These are phyloP conservation scores for Penicillium arizonense DNA, from an alignment of 495 filamentous ascomycete genomes.

Conservation along the genomic window DNA sequence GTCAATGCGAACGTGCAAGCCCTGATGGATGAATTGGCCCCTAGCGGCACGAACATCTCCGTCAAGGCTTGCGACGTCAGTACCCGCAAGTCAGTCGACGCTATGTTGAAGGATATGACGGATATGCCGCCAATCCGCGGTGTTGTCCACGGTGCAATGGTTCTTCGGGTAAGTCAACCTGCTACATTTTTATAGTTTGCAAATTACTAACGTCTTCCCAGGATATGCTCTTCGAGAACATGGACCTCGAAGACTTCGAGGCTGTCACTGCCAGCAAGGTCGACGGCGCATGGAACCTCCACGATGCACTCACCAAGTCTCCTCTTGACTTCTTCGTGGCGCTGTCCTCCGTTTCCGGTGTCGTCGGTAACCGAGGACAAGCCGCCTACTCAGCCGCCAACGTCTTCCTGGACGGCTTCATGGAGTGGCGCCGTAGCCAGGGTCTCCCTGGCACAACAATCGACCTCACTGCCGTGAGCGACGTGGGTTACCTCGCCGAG, in stretches of 20 bases:
- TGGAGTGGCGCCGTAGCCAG: constrained; percentile 28
- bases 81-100: not conserved
- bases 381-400: constrained; percentile 45
- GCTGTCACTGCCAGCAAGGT: constrained; percentile 9
- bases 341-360: constrained; percentile 31
- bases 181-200: not conserved
- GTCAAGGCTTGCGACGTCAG: not conserved
- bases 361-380: constrained; percentile 38
- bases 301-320: constrained; percentile 1
- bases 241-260: constrained; percentile 3
- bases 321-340: constrained; percentile 49
- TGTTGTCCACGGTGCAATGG: constrained; percentile 44
- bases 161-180: constrained; percentile 12
- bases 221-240: constrained; percentile 8
- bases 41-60: not conserved
- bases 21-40: not conserved
- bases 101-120: not conserved
- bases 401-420: constrained; percentile 46
- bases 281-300: constrained; percentile 9
- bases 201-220: not conserved
- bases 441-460: constrained; percentile 17
- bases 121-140: constrained; percentile 47
- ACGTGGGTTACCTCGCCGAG: constrained; percentile 1
- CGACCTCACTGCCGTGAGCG: constrained; percentile 20
- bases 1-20: not conserved